Percentiles rank a stretch among this genome's conserved stretches.
Evolutionary conservation across 495 filamentous ascomycete genomes (phyloP).

Genomic region (Aspergillus homomorphus): DNA sequence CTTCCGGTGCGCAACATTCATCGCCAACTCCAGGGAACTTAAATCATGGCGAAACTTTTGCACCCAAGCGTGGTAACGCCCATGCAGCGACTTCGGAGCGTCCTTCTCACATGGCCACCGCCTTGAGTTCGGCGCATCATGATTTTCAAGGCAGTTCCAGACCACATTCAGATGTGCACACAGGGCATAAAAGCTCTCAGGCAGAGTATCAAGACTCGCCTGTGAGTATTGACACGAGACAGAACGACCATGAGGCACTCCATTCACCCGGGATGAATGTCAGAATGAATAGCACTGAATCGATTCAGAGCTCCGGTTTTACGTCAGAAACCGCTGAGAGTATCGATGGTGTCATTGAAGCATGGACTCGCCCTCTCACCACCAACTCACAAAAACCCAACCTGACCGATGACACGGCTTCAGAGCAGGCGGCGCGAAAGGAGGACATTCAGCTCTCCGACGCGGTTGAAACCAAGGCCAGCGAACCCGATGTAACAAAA

Average conservation of each 20-base stretch:
- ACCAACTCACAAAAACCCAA: slow-evolving; percentile 18
- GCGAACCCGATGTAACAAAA: slow-evolving; percentile 6
- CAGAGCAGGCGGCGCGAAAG: not conserved
- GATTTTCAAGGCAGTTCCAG: slow-evolving; percentile 4
- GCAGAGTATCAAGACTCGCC: slow-evolving; percentile 17
- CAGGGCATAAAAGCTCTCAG: not conserved
- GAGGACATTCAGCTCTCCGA: not conserved
- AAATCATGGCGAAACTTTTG: slow-evolving; percentile 33
- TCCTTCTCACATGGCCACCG: slow-evolving; percentile 3
- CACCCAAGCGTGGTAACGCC: slow-evolving; percentile 18
- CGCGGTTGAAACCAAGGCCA: not conserved
- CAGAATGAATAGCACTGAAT: slow-evolving; percentile 31
- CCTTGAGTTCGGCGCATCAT: not conserved
- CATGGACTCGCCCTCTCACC: slow-evolving; percentile 36
- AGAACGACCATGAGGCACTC: slow-evolving; percentile 17
- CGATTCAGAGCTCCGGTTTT: slow-evolving; percentile 23
- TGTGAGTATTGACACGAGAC: slow-evolving; percentile 23
- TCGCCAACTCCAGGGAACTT: slow-evolving; percentile 32
- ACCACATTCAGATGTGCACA: slow-evolving; percentile 2
- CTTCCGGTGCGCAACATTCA: slow-evolving; percentile 62
- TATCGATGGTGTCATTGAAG: slow-evolving; percentile 45
- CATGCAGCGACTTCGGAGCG: slow-evolving; percentile 16
- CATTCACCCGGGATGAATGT: slow-evolving; percentile 29
- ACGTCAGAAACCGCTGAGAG: slow-evolving; percentile 30
- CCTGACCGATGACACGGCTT: slow-evolving; percentile 14